Conservation (phyloP, 306 rosid species). For the Cyamopsis tetragonoloba region DNA sequence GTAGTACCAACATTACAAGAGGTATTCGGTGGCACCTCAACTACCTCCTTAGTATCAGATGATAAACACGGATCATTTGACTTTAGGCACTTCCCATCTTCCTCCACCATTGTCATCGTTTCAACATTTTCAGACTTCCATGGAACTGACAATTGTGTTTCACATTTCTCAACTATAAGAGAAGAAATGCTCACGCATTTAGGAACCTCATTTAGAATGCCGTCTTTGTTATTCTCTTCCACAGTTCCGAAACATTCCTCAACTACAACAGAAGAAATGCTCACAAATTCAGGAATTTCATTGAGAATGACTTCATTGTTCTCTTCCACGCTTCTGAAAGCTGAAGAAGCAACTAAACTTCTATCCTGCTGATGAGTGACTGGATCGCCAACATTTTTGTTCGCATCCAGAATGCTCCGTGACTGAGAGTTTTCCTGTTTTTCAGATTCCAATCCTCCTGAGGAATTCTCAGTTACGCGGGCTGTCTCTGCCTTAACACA, state of each 20-base stretch:
- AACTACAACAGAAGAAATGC: conserved; percentile 20
- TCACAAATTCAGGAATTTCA: conserved; percentile 5
- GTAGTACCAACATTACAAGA: not conserved
- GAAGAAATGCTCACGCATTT: conserved; percentile 13
- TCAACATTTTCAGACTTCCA: conserved; percentile 25
- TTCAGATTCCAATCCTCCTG: conserved; percentile 33
- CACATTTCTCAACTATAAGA: conserved; percentile 33
- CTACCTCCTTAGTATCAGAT: conserved; percentile 32
- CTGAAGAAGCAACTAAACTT: conserved; percentile 19
- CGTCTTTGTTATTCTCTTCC: conserved; percentile 26
- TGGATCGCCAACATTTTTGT: conserved; percentile 20
- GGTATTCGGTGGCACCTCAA: not conserved
- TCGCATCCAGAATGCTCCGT: conserved; percentile 26
- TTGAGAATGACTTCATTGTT: conserved; percentile 18
- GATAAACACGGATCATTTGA: not conserved
- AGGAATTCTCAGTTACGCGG: conserved; percentile 26
- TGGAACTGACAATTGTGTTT: conserved; percentile 20
- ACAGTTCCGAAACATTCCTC: conserved; percentile 27
- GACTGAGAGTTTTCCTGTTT: conserved; percentile 16
- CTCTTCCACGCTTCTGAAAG: conserved; percentile 30
- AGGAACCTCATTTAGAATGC: conserved; percentile 12
- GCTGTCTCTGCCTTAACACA: conserved; percentile 48
- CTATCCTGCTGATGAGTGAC: conserved; percentile 21
- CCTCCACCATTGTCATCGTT: conserved; percentile 16
- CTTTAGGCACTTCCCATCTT: conserved; percentile 22